Conservation (phyloP, 768 basidiomycete genomes). For the Tricholomella constricta region DNA sequence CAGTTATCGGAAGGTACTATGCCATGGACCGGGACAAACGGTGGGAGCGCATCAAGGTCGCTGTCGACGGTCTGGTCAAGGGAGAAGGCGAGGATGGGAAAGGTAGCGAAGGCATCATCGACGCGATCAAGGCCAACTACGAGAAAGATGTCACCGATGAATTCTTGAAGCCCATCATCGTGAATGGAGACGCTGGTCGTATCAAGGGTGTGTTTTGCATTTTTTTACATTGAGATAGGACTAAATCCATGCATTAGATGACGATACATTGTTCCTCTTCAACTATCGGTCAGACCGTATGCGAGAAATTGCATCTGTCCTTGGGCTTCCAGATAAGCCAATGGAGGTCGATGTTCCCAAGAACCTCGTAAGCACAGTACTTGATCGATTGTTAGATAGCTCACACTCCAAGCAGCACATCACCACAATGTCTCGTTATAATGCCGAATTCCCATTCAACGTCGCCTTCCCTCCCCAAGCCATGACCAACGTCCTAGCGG, state of each 20-base stretch:
- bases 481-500: slow-evolving; percentile 94
- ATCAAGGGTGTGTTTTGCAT: slow-evolving; percentile 63
- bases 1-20: slow-evolving; percentile 89
- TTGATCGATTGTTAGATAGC: not conserved
- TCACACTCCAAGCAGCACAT: slow-evolving; percentile 54
- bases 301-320: slow-evolving; percentile 84
- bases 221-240: not conserved
- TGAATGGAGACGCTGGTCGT: slow-evolving; percentile 74
- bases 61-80: slow-evolving; percentile 79
- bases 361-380: slow-evolving; percentile 58
- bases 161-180: slow-evolving; percentile 93
- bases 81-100: slow-evolving; percentile 60
- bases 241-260: slow-evolving; percentile 45
- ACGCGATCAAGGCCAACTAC: slow-evolving; percentile 69
- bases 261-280: slow-evolving; percentile 93
- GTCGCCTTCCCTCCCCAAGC: slow-evolving; percentile 92
- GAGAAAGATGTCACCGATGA: slow-evolving; percentile 89
- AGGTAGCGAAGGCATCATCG: slow-evolving; percentile 45
- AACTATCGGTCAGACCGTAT: slow-evolving; percentile 97
- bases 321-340: slow-evolving; percentile 82
- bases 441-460: slow-evolving; percentile 85
- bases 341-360: slow-evolving; percentile 82
- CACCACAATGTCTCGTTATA: slow-evolving; percentile 94
- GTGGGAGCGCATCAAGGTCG: slow-evolving; percentile 92
- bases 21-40: slow-evolving; percentile 98